These are phyloP conservation scores for Aspergillus carbonarius DNA, from an alignment of 2,329 filamentous ascomycete genomes.

Conservation along the genomic window DNA sequence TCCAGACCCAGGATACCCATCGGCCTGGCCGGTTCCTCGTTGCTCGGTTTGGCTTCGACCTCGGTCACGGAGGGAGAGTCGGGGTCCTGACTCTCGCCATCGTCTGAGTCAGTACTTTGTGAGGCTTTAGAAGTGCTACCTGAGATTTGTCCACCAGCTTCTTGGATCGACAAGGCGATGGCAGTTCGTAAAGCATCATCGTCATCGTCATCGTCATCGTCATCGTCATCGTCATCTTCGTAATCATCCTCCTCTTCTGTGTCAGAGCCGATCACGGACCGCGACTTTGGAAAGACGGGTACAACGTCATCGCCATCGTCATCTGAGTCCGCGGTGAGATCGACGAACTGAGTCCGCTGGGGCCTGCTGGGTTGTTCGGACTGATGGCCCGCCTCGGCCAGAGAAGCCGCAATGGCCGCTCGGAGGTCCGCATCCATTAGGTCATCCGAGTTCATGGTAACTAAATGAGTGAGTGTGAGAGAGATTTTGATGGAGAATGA, in stretches of 20 bases:
- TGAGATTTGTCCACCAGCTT: conserved; percentile 13
- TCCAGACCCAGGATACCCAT: conserved; percentile 59
- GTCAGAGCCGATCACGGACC: conserved; percentile 28
- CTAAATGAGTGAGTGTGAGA: neutral
- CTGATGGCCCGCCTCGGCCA: conserved; percentile 10
- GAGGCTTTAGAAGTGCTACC: neutral
- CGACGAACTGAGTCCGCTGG: conserved; percentile 24
- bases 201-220: conserved; percentile 8
- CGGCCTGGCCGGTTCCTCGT: neutral
- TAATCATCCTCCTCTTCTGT: conserved; percentile 21
- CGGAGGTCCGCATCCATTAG: conserved; percentile 15
- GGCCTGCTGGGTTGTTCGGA: neutral
- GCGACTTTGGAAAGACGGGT: conserved; percentile 28
- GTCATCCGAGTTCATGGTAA: conserved; percentile 11
- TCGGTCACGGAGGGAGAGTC: neutral
- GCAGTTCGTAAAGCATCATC: conserved; percentile 28
- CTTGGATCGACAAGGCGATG: conserved; percentile 35
- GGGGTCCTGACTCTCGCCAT: neutral
- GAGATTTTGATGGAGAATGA: neutral
- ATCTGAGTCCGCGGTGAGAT: conserved; percentile 35
- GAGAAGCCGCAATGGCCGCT: conserved; percentile 24
- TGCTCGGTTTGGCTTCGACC: neutral
- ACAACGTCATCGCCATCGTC: conserved; percentile 29
- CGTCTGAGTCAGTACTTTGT: neutral
- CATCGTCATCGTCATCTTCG: conserved; percentile 31